Evolutionary conservation across 2,329 filamentous ascomycete genomes (phyloP).

Genomic region (Aspergillus cejpii): DNA sequence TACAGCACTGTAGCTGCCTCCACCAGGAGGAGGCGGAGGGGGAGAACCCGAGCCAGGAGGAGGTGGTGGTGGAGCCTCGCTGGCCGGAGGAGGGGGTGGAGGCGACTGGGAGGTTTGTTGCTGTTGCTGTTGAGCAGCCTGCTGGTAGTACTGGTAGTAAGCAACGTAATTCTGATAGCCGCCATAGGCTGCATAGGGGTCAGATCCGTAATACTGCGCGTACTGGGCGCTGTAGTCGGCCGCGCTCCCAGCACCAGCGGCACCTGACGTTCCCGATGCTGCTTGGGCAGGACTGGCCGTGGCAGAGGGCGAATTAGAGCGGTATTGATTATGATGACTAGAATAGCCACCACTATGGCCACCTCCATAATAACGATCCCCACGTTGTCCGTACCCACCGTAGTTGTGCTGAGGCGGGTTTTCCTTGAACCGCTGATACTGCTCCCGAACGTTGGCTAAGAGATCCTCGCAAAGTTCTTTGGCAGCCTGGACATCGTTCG

Average conservation of each 20-base stretch:
- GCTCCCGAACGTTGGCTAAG: constrained; percentile 74
- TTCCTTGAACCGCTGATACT: constrained; percentile 87
- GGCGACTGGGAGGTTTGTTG: constrained; percentile 34
- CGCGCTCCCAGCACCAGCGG: constrained; percentile 28
- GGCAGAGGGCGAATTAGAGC: constrained; percentile 40
- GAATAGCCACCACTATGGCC: constrained; percentile 34
- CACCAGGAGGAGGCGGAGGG: constrained; percentile 53
- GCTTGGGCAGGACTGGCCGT: constrained; percentile 43
- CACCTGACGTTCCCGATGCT: constrained; percentile 29
- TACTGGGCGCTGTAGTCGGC: constrained; percentile 74
- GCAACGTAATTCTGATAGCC: constrained; percentile 68
- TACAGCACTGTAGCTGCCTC: constrained; percentile 57
- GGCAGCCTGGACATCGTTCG: constrained; percentile 74
- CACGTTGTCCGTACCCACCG: constrained; percentile 52
- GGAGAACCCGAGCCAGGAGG: constrained; percentile 56
- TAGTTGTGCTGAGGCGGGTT: constrained; percentile 63
- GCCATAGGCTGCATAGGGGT: constrained; percentile 86
- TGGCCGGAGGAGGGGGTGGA: constrained; percentile 52
- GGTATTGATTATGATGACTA: constrained; percentile 34
- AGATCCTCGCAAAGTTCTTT: constrained; percentile 86
- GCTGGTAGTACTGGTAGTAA: constrained; percentile 64
- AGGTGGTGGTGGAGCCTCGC: constrained; percentile 52
- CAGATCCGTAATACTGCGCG: constrained; percentile 69
- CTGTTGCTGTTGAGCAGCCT: constrained; percentile 50
- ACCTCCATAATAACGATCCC: constrained; percentile 38